These are phyloP conservation scores for Metschnikowia reukaufii DNA, from an alignment of 805 yeast genomes.

Conservation along the genomic window DNA sequence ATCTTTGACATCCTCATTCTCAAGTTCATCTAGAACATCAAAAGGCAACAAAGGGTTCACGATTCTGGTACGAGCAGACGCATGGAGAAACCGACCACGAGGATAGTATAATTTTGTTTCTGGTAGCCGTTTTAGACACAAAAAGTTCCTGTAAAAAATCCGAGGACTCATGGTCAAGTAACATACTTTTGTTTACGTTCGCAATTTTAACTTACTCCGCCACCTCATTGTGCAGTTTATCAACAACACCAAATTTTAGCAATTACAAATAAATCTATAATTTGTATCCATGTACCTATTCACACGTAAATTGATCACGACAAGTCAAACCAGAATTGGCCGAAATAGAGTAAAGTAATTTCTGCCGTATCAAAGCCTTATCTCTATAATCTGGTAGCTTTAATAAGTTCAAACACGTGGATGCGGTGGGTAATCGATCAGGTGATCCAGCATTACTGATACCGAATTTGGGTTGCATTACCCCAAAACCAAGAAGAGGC, in stretches of 20 bases:
- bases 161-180: background rate
- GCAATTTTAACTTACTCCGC: background rate
- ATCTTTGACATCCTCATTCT: constrained; percentile 30
- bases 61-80: background rate
- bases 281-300: no score
- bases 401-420: constrained; percentile 88
- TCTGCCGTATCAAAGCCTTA: constrained; percentile 45
- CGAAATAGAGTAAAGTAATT: constrained; percentile 74
- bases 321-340: constrained; percentile 88
- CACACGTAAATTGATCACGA: constrained; percentile 7
- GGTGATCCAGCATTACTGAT: constrained; percentile 62
- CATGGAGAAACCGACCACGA: constrained; percentile 2
- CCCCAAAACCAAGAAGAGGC: constrained; percentile 80
- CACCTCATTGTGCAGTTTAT: background rate
- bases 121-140: background rate
- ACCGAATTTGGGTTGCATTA: constrained; percentile 69
- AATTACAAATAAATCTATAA: no score
- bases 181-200: background rate
- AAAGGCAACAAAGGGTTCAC: constrained; percentile 44
- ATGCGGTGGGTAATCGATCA: constrained; percentile 80
- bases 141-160: background rate
- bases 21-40: constrained; percentile 39
- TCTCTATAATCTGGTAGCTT: constrained; percentile 78
- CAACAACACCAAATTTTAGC: background rate
- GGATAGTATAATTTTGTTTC: background rate